Conservation (phyloP, 805 yeast genomes). For the Lachancea thermotolerans region DNA sequence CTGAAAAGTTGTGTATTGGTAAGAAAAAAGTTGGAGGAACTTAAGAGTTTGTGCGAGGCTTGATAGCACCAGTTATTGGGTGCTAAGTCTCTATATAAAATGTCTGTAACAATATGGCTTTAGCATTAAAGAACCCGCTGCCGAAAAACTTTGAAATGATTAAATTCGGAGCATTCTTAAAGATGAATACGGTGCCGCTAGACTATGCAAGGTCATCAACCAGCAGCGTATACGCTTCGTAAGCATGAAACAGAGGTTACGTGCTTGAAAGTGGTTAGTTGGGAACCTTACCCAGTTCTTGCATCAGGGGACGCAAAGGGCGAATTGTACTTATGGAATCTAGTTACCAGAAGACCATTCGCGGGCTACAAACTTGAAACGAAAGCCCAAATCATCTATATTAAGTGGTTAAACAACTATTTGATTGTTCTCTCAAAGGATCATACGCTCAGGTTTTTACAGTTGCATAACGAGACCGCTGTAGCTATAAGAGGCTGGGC, state of each 20-base stretch:
- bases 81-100: neutral
- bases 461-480: neutral
- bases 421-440: slow-evolving; percentile 22
- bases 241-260: slow-evolving; percentile 18
- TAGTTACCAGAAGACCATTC: slow-evolving; percentile 24
- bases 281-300: slow-evolving; percentile 12
- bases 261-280: slow-evolving; percentile 7
- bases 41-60: neutral
- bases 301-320: slow-evolving; percentile 28
- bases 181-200: neutral
- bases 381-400: slow-evolving; percentile 14
- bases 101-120: too few relatives aligned
- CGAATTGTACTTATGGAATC: slow-evolving; percentile 22
- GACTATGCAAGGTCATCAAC: neutral
- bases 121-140: neutral
- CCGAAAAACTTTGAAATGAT: neutral
- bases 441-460: slow-evolving; percentile 19
- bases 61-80: neutral
- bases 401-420: slow-evolving; percentile 12
- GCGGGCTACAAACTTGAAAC: slow-evolving; percentile 5
- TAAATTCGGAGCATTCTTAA: neutral
- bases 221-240: slow-evolving; percentile 14
- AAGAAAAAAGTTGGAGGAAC: slow-evolving; percentile 9
- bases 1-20: slow-evolving; percentile 18
- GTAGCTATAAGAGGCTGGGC: neutral